Evolutionary conservation across 1,139 yeast species (phyloP), one percentile per base, ranked within the genome.

Genomic region (Yamadazyma taylorii): DNA sequence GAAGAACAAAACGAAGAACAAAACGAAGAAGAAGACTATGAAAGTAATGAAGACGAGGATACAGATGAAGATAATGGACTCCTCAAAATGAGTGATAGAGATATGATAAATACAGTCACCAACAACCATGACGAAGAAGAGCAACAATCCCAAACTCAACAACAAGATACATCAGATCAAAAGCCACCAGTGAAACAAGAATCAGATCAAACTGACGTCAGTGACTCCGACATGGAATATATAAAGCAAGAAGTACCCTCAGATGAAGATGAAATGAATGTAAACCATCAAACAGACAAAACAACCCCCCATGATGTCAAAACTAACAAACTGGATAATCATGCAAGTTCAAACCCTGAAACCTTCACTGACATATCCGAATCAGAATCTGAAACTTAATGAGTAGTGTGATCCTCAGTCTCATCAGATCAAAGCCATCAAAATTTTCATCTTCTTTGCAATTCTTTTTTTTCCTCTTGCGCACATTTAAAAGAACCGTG

Each of bases 371-470:
- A n/a, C n/a, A n/a, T n/a, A n/a, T n/a, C 10, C 29, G 13, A 13
- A 5, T 26, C 29, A 15, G 29, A 26, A 4, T 13, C 16, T 13
- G 22, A 28, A n/a, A n/a, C n/a, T n/a, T 12, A 29, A 24, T 17
- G 32, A 27, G n/a, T 27, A 27, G 13, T 24, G 26, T 24, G 5
- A 5, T 24, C 16, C 11, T 15, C 17, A 26, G 31, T 35, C 43
- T 40, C 41, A 38, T 41, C 44, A 41, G 41, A 40, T 40, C 43
- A 37, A 19, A 6, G 21, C 21, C 5, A 6, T 8, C 5, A 19
- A 39, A 39, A 39, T 29, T 39, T 39, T 39, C 35, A 30, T 40
- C 25, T 25, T 23, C 32, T 30, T 13, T 24, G 13, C 13, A 24
- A 24, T 24, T 24, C 13, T 24, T 24, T 12, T 24, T n/a, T 11